Evolutionary conservation across 495 filamentous ascomycete species (phyloP).

Genomic region (Corynascus novoguineensis): DNA sequence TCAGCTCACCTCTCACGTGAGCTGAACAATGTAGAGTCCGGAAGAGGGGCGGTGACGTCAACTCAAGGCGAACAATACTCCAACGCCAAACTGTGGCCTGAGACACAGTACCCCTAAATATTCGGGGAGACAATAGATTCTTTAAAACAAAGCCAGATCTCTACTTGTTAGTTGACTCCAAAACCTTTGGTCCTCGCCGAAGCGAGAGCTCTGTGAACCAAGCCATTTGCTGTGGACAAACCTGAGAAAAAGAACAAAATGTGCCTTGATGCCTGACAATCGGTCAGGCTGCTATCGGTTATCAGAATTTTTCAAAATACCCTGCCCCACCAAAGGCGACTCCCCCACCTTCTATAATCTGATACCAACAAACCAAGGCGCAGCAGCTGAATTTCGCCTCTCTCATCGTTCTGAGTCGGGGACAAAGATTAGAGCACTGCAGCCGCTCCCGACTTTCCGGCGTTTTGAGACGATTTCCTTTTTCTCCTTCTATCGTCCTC

Average conservation of each 20-base stretch:
- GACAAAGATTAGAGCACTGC: conserved; percentile 16
- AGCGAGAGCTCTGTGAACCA: no score
- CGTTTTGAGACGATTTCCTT: neutral
- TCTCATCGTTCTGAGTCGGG: conserved; percentile 14
- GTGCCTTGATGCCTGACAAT: conserved; percentile 31
- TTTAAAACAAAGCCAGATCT: no score
- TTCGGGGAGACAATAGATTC: no score
- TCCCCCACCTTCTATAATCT: conserved; percentile 29
- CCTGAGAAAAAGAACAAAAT: no score
- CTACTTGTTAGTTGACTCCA: no score
- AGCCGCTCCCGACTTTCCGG: conserved; percentile 17
- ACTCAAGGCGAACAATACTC: no score
- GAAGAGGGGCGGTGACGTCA: neutral
- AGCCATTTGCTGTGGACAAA: no score
- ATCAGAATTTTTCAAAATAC: conserved; percentile 33
- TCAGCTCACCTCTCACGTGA: no score
- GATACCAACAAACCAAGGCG: conserved; percentile 28
- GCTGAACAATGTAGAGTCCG: no score
- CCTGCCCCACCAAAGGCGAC: conserved; percentile 31
- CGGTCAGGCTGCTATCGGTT: conserved; percentile 30
- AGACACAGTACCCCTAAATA: no score
- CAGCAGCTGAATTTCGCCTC: conserved; percentile 20
- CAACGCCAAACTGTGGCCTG: no score
- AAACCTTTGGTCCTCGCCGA: no score
- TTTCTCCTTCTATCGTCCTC: conserved; percentile 5